Percentiles rank a stretch among this genome's conserved stretches.
Conservation (phyloP, 2,329 filamentous ascomycete genomes). For the Cercospora nicotianae region DNA sequence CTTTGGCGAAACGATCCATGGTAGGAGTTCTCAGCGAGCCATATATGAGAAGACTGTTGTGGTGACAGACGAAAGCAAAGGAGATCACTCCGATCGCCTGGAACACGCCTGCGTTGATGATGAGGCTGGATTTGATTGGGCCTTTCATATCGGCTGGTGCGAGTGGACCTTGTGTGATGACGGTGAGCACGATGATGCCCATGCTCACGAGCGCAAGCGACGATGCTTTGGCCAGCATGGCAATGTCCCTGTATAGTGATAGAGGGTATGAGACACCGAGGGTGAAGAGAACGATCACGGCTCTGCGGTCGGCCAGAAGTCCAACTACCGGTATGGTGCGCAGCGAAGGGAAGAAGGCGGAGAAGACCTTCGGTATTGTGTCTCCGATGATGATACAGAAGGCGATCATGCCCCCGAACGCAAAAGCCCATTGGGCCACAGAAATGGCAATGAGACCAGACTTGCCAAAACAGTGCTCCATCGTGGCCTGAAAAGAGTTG, state of each 20-base stretch:
- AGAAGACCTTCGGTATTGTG: constrained; percentile 86
- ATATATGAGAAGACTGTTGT: constrained; percentile 97
- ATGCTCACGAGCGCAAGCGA: constrained; percentile 92
- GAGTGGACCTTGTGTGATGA: constrained; percentile 77
- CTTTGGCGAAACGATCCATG: constrained; percentile 86
- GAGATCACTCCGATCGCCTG: constrained; percentile 98
- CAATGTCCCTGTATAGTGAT: constrained; percentile 92
- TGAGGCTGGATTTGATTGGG: constrained; percentile 64
- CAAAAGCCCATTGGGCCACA: constrained; percentile 95
- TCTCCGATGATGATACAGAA: constrained; percentile 98
- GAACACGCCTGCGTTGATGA: constrained; percentile 87
- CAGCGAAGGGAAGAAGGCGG: constrained; percentile 77
- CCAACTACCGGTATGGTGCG: constrained; percentile 72
- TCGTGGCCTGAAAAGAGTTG: constrained; percentile 91
- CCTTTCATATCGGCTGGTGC: constrained; percentile 73
- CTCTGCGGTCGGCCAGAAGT: constrained; percentile 76
- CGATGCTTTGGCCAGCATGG: constrained; percentile 95
- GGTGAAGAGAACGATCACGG: constrained; percentile 84
- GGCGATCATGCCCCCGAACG: constrained; percentile 97
- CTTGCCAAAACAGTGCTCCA: constrained; percentile 91
- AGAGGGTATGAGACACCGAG: constrained; percentile 85
- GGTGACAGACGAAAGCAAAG: constrained; percentile 81
- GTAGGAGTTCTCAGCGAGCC: constrained; percentile 92
- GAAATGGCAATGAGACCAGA: constrained; percentile 85
- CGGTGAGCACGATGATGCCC: constrained; percentile 82